Conservation (phyloP, 805 yeast genomes). For the Teunomyces panamensis region DNA sequence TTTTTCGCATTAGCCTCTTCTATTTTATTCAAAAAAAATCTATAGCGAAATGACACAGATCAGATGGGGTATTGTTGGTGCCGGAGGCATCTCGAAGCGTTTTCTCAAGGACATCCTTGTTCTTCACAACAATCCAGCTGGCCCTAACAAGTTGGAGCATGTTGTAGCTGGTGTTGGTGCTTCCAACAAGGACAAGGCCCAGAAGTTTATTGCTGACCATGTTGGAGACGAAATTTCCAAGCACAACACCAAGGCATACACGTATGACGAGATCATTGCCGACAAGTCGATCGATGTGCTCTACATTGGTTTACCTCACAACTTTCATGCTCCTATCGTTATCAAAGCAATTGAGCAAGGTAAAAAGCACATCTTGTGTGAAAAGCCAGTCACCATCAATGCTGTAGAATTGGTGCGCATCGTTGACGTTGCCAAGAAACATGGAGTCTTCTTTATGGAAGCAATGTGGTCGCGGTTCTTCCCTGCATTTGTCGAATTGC, state of each 20-base stretch:
- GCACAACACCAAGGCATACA: conserved; percentile 15
- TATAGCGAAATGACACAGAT: conserved; percentile 13
- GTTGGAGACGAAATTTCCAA: conserved; percentile 17
- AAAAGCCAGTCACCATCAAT: conserved; percentile 54
- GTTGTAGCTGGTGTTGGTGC: conserved; percentile 39
- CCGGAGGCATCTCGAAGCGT: conserved; percentile 47
- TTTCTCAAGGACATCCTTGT: conserved; percentile 39
- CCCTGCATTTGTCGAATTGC: conserved; percentile 38
- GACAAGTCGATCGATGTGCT: conserved; percentile 46
- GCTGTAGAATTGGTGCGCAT: conserved; percentile 41
- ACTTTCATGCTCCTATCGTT: conserved; percentile 47
- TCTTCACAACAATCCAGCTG: conserved; percentile 17
- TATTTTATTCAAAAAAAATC: neutral
- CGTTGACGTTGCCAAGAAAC: conserved; percentile 40
- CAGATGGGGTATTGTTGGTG: conserved; percentile 49
- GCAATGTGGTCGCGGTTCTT: conserved; percentile 58
- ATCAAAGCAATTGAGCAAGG: conserved; percentile 41
- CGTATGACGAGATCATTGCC: conserved; percentile 44
- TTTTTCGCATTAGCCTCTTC: neutral
- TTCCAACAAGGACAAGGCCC: conserved; percentile 34
- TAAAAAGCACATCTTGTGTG: conserved; percentile 53
- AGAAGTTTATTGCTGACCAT: conserved; percentile 23
- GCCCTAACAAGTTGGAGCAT: conserved; percentile 26
- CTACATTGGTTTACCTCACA: conserved; percentile 56
- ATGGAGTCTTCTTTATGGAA: conserved; percentile 52